A percentile compares a stretch with the other conserved stretches of the same genome.
Evolutionary conservation across 805 yeast species (phyloP).

Genomic region (fission yeast (Schizosaccharomyces pombe)): DNA sequence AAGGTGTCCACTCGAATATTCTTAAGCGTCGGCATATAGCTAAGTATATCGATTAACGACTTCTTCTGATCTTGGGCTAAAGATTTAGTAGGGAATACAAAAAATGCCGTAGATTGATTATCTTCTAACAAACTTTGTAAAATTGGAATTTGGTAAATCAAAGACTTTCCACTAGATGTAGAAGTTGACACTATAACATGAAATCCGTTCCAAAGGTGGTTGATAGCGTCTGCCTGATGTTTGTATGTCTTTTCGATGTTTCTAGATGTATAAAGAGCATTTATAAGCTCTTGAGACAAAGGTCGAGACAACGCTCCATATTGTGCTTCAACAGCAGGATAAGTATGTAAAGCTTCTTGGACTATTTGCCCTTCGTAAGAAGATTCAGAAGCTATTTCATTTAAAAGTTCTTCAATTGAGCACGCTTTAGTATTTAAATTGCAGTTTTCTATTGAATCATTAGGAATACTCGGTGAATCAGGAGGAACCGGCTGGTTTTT

Average conservation of each 20-base stretch:
- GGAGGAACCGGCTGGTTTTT: too few species aligned
- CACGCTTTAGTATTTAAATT: neutral
- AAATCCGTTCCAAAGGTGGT: conserved; percentile 26
- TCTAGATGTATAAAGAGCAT: neutral
- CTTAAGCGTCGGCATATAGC: conserved; percentile 23
- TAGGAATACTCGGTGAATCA: too few species aligned
- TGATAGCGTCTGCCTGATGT: conserved; percentile 66
- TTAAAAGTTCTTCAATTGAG: conserved; percentile 23
- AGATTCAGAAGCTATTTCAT: conserved; percentile 22
- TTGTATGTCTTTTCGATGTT: conserved; percentile 23
- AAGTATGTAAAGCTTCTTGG: neutral
- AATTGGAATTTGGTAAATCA: conserved; percentile 77
- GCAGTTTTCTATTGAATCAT: too few species aligned
- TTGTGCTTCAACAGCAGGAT: neutral
- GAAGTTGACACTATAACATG: conserved; percentile 81
- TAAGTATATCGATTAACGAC: conserved; percentile 37
- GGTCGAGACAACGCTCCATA: neutral
- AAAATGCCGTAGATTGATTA: conserved; percentile 41
- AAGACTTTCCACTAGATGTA: conserved; percentile 87
- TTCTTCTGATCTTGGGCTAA: conserved; percentile 89
- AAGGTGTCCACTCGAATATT: conserved; percentile 33
- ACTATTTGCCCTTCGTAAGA: conserved; percentile 19
- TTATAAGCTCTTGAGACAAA: neutral
- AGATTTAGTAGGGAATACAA: conserved; percentile 90
- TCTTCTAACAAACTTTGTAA: conserved; percentile 24